Base-by-base conservation (phyloP, 163 green algal genomes). In the Volvox carteri region DNA sequence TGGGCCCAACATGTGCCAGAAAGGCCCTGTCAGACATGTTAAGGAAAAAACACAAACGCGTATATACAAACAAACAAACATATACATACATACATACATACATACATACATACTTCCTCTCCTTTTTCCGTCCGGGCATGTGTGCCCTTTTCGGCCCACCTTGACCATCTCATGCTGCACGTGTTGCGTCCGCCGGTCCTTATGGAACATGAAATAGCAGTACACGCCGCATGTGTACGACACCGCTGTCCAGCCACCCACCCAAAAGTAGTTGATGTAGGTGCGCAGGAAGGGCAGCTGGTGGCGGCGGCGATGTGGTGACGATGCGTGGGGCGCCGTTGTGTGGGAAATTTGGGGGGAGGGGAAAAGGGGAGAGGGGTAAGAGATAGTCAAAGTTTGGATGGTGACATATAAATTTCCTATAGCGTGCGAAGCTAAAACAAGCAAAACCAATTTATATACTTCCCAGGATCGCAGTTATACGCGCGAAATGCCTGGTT, bases 201-300 rank as follows among this genome's bases (percentile, higher is more conserved):
- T 35, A 16, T 50, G 12, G 44, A 79, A 87, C 62, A 37, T 41
- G 19, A 87, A 68, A 7, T 62, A 28, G 62, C 62, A 78, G 65
- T 56, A 87, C 8, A 87, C 54, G 30, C 12, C 46, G 65, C 80
- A 79, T 6, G 87, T 92, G 77, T 78, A 92, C 0, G 70, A 6
- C 35, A 92, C 90, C 35, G 81, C 87, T 14, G 21, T 11, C 90
- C 90, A 93, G 42, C 89, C 46, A 25, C 87, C 90, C 1, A 88
- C 78, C 90, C 90, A 93, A 9, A 52, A 30, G 19, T 58, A 30
- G 76, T 90, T 91, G 76, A 92, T 44, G 60, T 48, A 42, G 48
- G 54, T 60, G 28, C 77, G 52, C n/a, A 86, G 68, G 77, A 90
- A 93, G 11, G 87, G 87, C 11, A 90, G 6, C 90, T 91, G 86